Base-by-base conservation (phyloP, 768 basidiomycete genomes). In the Mycena maculata region DNA sequence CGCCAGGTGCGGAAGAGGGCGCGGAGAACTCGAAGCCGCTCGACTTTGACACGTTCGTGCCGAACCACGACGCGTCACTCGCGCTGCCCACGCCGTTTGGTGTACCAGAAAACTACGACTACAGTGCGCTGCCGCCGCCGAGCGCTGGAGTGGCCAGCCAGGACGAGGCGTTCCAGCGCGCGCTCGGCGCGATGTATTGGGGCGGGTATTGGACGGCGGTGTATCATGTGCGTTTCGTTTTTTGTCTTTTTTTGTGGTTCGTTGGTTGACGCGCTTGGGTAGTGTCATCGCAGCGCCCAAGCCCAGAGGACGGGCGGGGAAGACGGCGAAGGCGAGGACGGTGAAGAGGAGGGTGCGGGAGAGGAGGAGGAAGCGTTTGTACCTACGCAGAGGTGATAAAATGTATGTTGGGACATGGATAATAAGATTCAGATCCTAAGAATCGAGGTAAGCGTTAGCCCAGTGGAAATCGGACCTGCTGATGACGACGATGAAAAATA, bases 161-260 rank as follows among this genome's bases (percentile, higher is more conserved):
- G 70, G 92, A 94, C 67, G 91, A 94, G 72, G 92, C 92, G 1
- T 94, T 94, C 76, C 81, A 84, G 27, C 88, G 88, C 52, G 93
- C 92, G 6, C 70, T 93, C 73, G 85, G 84, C 31, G 92, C 93
- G 20, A 93, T 91, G 88, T 95, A 94, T 76, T 94, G 93, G 93
- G 83, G 85, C 25, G 93, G 93, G 22, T 95, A 94, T 76, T 95
- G 93, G 92, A 93, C 92, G 3, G 92, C 92, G 1, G 85, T 93
- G 50, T 94, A 94, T 73, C 90, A 94, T 75, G 93, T 92, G 71
- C 53, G 88, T 82, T 22, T 36, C 59, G 11, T 6, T 18, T 63
- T 44, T n/a, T n/a, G n/a, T 11, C 5, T 47, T 49, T 50, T 4
- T 16, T 15, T 31, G 30, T 20, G 25, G 33, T 42, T 33, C 33